These are phyloP conservation scores for Populus trichocarpa DNA, from an alignment of 441 rosid genomes.

Conservation along the genomic window DNA sequence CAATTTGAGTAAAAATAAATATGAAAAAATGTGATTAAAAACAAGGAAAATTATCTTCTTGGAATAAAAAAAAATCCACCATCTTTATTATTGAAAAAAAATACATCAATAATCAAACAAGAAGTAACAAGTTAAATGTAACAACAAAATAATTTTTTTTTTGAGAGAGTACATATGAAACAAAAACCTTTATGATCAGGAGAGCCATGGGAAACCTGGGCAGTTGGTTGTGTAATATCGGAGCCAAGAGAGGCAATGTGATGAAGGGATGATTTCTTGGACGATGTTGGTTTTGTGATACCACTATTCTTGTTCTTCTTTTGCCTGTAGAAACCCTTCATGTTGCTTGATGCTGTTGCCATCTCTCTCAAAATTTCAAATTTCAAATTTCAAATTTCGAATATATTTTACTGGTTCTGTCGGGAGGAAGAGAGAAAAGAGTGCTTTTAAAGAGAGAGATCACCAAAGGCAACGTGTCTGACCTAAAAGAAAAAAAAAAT, in stretches of 20 bases:
- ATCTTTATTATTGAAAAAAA: too few relatives aligned
- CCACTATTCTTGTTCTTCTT: conserved; percentile 29
- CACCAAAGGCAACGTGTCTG: too few relatives aligned
- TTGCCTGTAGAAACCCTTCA: conserved; percentile 65
- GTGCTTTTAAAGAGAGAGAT: too few relatives aligned
- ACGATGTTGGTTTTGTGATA: conserved; percentile 19
- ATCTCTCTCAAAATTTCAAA: conserved; percentile 20
- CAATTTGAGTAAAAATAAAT: background rate
- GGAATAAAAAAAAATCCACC: background rate
- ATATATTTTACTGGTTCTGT: background rate
- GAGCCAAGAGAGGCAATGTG: conserved; percentile 35
- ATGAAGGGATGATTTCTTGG: conserved; percentile 33
- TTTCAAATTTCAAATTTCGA: conserved; percentile 1
- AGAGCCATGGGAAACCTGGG: conserved; percentile 44
- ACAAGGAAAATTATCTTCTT: background rate
- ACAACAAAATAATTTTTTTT: background rate
- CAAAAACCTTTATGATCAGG: conserved; percentile 38
- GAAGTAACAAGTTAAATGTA: background rate
- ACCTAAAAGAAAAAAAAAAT: too few relatives aligned
- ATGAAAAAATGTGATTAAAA: background rate
- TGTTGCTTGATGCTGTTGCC: conserved; percentile 47
- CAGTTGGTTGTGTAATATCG: conserved; percentile 33
- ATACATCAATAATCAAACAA: background rate
- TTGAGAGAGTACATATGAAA: background rate
- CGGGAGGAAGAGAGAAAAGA: background rate